Conservation (phyloP, 1,284 basidiomycete species). For the Leccinum subfulvum region DNA sequence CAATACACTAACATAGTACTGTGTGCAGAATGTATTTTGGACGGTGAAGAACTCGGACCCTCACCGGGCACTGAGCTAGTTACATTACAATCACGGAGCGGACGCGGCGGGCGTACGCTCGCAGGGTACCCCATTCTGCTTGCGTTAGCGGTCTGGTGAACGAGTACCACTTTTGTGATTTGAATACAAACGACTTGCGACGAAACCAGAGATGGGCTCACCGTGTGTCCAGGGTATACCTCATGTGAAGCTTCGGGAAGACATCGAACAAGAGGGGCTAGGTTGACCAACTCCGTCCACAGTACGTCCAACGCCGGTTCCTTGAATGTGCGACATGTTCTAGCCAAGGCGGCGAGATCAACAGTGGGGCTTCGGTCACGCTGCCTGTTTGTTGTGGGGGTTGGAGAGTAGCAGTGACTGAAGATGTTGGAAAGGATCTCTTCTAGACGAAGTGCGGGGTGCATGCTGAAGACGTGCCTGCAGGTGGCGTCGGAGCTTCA, state of each 20-base stretch:
- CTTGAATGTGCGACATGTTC: conserved; percentile 27
- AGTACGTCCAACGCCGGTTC: conserved; percentile 27
- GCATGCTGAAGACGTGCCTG: conserved; percentile 16
- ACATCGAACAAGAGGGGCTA: conserved; percentile 26
- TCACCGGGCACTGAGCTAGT: too few relatives aligned
- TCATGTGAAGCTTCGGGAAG: conserved; percentile 21
- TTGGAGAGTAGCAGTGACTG: conserved; percentile 11
- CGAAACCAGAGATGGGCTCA: conserved; percentile 2
- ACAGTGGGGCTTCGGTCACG: not conserved
- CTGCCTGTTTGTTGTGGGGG: not conserved
- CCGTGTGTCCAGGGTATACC: conserved; percentile 16
- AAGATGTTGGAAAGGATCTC: conserved; percentile 22
- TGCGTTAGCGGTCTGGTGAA: conserved; percentile 20
- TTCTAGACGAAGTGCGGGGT: conserved; percentile 22
- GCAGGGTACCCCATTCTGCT: conserved; percentile 18
- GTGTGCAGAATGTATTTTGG: too few relatives aligned
- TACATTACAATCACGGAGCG: conserved; percentile 6
- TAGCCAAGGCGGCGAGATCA: conserved; percentile 22
- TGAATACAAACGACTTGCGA: conserved; percentile 2
- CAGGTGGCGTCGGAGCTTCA: not conserved
- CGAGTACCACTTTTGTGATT: conserved; percentile 18
- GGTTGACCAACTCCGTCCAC: conserved; percentile 21
- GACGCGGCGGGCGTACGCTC: conserved; percentile 18
- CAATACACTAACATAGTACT: too few relatives aligned
- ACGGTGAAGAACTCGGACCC: too few relatives aligned